Evolutionary conservation across 805 yeast genomes (phyloP), one percentile per base, ranked within the genome.

Genomic region (Cyberlindnera suaveolens): DNA sequence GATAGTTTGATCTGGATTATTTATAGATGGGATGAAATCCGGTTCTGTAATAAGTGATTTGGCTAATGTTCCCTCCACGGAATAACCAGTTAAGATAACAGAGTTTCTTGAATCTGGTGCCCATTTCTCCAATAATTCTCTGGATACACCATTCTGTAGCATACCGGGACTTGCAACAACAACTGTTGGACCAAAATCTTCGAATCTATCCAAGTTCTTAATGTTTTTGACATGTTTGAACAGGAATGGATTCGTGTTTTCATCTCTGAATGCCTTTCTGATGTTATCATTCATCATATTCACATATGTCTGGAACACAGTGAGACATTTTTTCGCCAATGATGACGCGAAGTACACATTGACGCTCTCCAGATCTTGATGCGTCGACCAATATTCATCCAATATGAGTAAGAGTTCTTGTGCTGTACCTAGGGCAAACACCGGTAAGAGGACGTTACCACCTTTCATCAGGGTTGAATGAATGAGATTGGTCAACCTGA

Each of bases 1-100:
- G 34, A 93, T 83, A 46, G 79, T 76, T 16, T 81, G 67, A 47
- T 89, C 96, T 0, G 95, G 86, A 51, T 86, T 87, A n/a, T 72
- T 68, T 19, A 79, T 67, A 0, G 97, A 83, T 1, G 93, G 95
- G 39, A 93, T 87, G n/a, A 87, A 85, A 32, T 78, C 77, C 1
- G 99, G 99, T 54, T 90, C 97, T 20, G 88, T 78, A 50, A 93
- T 69, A 23, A 93, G 68, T 42, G 77, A 85, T 59, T 91, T 93
- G 0, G 99, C 99, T 87, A 93, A 79, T 1, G 99, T 93, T 16
- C 99, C 99, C 60, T 93, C 99, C 8, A 93, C 96, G 6, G 98
- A 90, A 63, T 93, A 93, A 68, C 99, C 99, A 0, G 99, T 93
- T 60, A 93, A 65, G 18, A 93, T 76, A 20, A 89, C 80, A 3